These are phyloP conservation scores for Tricholoma matsutake DNA, from an alignment of 768 basidiomycete species.

Conservation along the genomic window DNA sequence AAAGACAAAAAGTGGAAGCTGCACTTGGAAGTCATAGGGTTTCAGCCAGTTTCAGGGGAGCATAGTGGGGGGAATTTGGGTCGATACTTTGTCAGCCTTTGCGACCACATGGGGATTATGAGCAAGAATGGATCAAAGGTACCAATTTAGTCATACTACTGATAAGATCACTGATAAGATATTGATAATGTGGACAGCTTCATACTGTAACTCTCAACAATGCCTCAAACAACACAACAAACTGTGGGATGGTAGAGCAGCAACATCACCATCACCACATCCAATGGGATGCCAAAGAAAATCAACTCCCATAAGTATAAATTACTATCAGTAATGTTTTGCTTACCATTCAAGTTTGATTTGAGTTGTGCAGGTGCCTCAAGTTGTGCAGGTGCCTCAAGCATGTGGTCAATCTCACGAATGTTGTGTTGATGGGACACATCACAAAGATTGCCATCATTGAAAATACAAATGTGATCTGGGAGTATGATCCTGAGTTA, in stretches of 20 bases:
- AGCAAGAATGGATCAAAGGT: not conserved
- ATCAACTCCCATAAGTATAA: conserved; percentile 1
- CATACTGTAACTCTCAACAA: not conserved
- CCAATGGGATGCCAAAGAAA: conserved; percentile 6
- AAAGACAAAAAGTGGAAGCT: not conserved
- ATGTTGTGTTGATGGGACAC: not conserved
- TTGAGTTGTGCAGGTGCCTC: not conserved
- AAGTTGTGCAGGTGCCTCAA: not conserved
- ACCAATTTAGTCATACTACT: not conserved
- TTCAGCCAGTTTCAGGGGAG: no score
- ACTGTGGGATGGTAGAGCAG: conserved; percentile 12
- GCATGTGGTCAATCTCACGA: not conserved
- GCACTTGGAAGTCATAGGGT: no score
- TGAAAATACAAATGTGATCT: not conserved
- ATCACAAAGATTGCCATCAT: not conserved
- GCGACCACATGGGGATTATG: no score
- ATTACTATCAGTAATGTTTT: no score
- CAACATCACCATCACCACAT: conserved; percentile 4
- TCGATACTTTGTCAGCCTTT: no score
- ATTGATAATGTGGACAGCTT: conserved; percentile 1
- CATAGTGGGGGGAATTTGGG: no score
- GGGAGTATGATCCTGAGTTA: not conserved
- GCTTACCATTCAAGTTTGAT: no score
- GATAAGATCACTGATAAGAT: not conserved
- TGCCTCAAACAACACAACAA: not conserved